Evolutionary conservation across 2,329 filamentous ascomycete species (phyloP), one percentile per base, ranked within the genome.

Genomic region (Talaromyces sp.): DNA sequence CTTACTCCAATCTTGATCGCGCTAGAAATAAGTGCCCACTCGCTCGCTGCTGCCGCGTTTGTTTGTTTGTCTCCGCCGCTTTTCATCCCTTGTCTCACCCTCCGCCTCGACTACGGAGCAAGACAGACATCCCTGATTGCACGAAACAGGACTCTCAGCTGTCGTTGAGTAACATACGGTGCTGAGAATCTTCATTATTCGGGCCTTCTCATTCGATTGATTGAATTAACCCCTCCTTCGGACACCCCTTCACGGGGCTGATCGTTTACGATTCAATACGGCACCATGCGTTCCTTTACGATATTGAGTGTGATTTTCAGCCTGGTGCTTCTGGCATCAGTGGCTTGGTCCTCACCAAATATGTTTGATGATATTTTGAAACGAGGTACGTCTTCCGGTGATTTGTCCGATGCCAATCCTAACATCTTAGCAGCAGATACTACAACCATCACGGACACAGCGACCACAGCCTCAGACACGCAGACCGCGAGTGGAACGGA

Each of bases 261-360:
- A 62, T 60, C 50, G 52, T 28, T 28, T 35, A 16, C 7, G 6
- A 42, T 28, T 16, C 46, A 55, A 28, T n/a, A 54, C 62, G 28
- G 31, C 39, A 71, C 62, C 56, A 78, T 78, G 76, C 74, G 73
- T 63, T 70, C 68, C 46, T 63, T 70, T 40, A 65, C 59, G 21
- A 63, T 75, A 39, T 62, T 75, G 58, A 70, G 68, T 31, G 33
- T 77, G 50, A 62, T 78, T 40, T 73, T 71, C 63, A 69, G 72
- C 40, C 63, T 77, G 31, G 62, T 75, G 33, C 57, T 76, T 60
- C 63, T 77, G 54, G 70, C 70, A 16, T 69, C 71, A 46, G 69
- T 69, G 23, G 73, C 74, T 42, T 74, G 70, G 69, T 66, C 72
- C 59, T 71, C 69, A 66, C 58, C 60, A 0, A 58, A 63, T 8